These are phyloP conservation scores for Candida sanyaensis DNA, from an alignment of 1,139 yeast species.

Conservation along the genomic window DNA sequence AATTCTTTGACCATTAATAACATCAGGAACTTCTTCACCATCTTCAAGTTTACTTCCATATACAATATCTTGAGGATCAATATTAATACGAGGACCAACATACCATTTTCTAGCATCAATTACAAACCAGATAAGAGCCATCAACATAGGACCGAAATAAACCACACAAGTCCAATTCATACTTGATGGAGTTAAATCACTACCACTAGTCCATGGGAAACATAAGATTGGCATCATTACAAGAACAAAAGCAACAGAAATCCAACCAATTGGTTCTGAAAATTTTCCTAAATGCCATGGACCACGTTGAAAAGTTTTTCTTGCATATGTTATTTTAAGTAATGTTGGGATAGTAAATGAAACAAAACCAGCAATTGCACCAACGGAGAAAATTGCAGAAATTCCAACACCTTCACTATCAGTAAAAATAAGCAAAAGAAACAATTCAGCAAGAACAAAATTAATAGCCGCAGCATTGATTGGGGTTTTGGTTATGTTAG, in stretches of 20 bases:
- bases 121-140: conserved; percentile 54
- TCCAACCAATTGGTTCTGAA: conserved; percentile 45
- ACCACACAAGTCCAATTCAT: conserved; percentile 79
- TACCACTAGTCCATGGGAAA: conserved; percentile 59
- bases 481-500: conserved; percentile 61
- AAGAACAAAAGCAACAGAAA: conserved; percentile 44
- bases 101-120: conserved; percentile 66
- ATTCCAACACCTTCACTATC: conserved; percentile 65
- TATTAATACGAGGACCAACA: conserved; percentile 66
- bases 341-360: conserved; percentile 71
- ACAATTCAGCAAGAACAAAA: conserved; percentile 55
- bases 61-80: conserved; percentile 36
- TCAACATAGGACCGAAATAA: conserved; percentile 62
- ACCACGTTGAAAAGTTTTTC: conserved; percentile 59
- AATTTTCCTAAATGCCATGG: conserved; percentile 68
- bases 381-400: conserved; percentile 69
- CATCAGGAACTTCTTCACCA: conserved; percentile 11
- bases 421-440: conserved; percentile 62
- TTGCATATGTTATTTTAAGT: conserved; percentile 58
- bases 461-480: conserved; percentile 71
- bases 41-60: conserved; percentile 16
- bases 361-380: conserved; percentile 72
- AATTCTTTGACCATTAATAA: conserved; percentile 11
- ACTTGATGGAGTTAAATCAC: conserved; percentile 41
- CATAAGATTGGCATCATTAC: conserved; percentile 69